Conservation (phyloP, 2,329 filamentous ascomycete species). For the Sordariomycetes sp. region DNA sequence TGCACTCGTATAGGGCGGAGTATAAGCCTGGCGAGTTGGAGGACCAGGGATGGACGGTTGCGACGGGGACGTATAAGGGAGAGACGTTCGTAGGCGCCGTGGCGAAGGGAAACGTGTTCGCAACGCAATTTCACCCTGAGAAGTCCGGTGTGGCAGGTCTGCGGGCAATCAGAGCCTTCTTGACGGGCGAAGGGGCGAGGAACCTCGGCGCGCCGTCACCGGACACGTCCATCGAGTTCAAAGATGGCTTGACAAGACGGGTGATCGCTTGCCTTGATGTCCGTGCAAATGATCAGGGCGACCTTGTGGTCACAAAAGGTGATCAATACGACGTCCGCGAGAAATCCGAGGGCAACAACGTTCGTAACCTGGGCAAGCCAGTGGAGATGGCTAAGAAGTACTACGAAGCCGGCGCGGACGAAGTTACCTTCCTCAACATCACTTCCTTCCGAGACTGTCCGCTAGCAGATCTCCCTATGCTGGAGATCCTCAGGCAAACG, state of each 20-base stretch:
- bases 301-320: constrained; percentile 95
- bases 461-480: constrained; percentile 86
- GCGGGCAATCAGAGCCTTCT: constrained; percentile 74
- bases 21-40: constrained; percentile 70
- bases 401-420: constrained; percentile 94
- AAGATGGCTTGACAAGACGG: constrained; percentile 75
- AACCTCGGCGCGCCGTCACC: constrained; percentile 27
- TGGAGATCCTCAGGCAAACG: constrained; percentile 80
- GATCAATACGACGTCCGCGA: constrained; percentile 98
- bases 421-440: constrained; percentile 97
- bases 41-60: constrained; percentile 80
- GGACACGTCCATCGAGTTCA: constrained; percentile 11
- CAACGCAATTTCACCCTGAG: constrained; percentile 95
- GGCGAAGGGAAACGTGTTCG: constrained; percentile 75
- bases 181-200: constrained; percentile 58
- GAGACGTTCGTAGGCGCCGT: constrained; percentile 91
- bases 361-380: constrained; percentile 92
- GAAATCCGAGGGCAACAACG: constrained; percentile 54
- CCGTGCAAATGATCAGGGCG: constrained; percentile 84
- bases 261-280: constrained; percentile 97
- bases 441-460: constrained; percentile 96
- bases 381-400: constrained; percentile 90
- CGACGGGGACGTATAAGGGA: constrained; percentile 75
- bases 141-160: constrained; percentile 90
- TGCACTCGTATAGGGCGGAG: constrained; percentile 84